Evolutionary conservation across 768 basidiomycete species (phyloP).

Genomic region (Ephemerocybe angulata): DNA sequence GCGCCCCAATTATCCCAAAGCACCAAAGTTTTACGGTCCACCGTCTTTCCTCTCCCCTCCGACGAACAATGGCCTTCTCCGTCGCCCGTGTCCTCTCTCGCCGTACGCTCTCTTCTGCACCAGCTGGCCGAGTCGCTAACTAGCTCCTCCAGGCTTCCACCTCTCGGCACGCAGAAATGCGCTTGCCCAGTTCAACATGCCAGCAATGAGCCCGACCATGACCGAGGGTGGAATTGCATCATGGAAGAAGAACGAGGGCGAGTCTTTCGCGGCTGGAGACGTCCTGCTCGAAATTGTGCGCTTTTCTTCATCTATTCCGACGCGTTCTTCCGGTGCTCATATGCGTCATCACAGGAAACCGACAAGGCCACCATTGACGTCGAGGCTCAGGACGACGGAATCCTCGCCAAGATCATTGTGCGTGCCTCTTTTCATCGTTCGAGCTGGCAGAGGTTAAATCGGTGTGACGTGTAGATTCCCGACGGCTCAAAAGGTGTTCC

Average conservation of each 20-base stretch:
- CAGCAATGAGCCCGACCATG: constrained; percentile 99
- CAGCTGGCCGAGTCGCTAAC: neutral
- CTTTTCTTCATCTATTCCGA: constrained; percentile 14
- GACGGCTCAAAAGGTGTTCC: constrained; percentile 85
- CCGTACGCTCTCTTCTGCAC: constrained; percentile 40
- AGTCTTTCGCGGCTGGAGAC: constrained; percentile 83
- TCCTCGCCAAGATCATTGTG: constrained; percentile 96
- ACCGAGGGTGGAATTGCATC: constrained; percentile 96
- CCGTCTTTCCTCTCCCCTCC: constrained; percentile 17
- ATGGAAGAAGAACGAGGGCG: constrained; percentile 98
- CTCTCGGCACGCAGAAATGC: constrained; percentile 74
- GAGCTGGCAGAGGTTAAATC: neutral
- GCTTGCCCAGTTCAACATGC: constrained; percentile 89
- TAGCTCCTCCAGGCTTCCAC: constrained; percentile 64
- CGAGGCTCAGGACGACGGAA: constrained; percentile 96
- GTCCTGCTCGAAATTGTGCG: constrained; percentile 93
- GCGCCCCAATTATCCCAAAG: constrained; percentile 24
- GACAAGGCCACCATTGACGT: constrained; percentile 99
- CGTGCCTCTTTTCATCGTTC: constrained; percentile 23
- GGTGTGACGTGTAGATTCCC: constrained; percentile 45
- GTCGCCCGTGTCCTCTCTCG: constrained; percentile 65
- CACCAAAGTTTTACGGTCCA: constrained; percentile 12
- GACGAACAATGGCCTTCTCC: constrained; percentile 52
- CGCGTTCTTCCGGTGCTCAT: neutral
- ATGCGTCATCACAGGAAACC: constrained; percentile 68